Evolutionary conservation across 2,329 filamentous ascomycete genomes (phyloP), one percentile per base, ranked within the genome.

Genomic region (Aspergillaceae sp.): DNA sequence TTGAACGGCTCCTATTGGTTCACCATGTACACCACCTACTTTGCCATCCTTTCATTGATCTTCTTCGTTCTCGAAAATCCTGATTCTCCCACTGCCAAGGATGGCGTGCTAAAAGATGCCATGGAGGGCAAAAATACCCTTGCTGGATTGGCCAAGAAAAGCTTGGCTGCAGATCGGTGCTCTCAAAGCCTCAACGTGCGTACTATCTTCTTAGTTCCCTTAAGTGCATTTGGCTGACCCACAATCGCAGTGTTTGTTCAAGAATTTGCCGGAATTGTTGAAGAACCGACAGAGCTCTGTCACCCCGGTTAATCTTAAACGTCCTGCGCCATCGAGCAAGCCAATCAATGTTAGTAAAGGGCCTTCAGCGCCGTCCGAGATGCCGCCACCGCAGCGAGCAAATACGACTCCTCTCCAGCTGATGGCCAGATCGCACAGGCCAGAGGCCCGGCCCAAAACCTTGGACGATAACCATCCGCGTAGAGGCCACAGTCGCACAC

Each of bases 91-190:
- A 78, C 76, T 2, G 78, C 77, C 36, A 77, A 84, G 43, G 89
- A 94, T 51, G 65, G 67, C 26, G 84, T 96, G 26, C 72, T 96
- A 49, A 83, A 83, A 44, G 91, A 97, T 67, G 91, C 90, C 0
- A 77, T 82, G 50, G 85, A 88, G 51, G 92, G 91, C 11, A 86
- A 86, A 59, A 84, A 91, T 52, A 87, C 90, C 51, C 78, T 97
- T 49, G 80, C 82, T 43, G 82, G 81, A 10, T 75, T 97, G 48
- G 85, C 89, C 2, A 82, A 86, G 57, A 84, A 85, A 57, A 96
- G 89, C 60, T 77, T 94, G 74, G 89, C 90, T 33, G 92, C 92
- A 3, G 88, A 96, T 62, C 77, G 87, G 50, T 92, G 94, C 58
- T 87, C 86, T 1, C 76, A 75, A 40, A 84, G 87, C 36, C 74